Evolutionary conservation across 225 moss, liverwort and hornwort genomes (phyloP).

Genomic region (Physcomitrium patens): DNA sequence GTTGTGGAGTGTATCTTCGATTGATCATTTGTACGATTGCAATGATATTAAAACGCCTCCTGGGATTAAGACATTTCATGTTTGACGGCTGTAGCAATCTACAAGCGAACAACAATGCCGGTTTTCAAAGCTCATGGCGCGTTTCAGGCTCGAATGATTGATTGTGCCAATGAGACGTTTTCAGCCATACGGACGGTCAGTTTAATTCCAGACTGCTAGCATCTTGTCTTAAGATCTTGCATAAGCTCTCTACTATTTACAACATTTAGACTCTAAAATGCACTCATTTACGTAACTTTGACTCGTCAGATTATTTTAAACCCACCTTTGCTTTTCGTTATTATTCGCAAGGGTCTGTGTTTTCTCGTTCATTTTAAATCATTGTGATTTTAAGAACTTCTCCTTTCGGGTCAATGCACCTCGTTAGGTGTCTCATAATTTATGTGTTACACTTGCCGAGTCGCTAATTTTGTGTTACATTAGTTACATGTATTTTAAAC

Average conservation of each 20-base stretch:
- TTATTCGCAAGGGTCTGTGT: slow-evolving; percentile 2
- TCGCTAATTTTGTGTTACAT: neutral
- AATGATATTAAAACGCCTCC: neutral
- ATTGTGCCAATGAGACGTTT: slow-evolving; percentile 94
- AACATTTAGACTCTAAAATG: neutral
- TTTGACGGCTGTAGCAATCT: slow-evolving; percentile 67
- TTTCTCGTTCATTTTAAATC: neutral
- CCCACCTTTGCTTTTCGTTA: neutral
- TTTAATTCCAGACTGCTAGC: slow-evolving; percentile 11
- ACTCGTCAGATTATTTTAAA: neutral
- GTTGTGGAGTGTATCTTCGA: neutral
- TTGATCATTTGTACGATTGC: neutral
- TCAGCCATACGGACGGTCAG: slow-evolving; percentile 93
- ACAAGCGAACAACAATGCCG: slow-evolving; percentile 93
- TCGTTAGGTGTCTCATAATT: neutral
- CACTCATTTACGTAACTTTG: neutral
- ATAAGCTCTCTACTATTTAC: neutral
- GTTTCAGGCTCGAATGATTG: slow-evolving; percentile 84
- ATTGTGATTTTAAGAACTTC: neutral
- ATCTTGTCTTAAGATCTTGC: slow-evolving; percentile 3
- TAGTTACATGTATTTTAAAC: neutral
- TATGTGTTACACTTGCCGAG: neutral
- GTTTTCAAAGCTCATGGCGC: slow-evolving; percentile 89
- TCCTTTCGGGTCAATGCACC: neutral
- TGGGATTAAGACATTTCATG: slow-evolving; percentile 10